Conservation (phyloP, 257 asterid genomes). For the Solanum bulbocastanum region DNA sequence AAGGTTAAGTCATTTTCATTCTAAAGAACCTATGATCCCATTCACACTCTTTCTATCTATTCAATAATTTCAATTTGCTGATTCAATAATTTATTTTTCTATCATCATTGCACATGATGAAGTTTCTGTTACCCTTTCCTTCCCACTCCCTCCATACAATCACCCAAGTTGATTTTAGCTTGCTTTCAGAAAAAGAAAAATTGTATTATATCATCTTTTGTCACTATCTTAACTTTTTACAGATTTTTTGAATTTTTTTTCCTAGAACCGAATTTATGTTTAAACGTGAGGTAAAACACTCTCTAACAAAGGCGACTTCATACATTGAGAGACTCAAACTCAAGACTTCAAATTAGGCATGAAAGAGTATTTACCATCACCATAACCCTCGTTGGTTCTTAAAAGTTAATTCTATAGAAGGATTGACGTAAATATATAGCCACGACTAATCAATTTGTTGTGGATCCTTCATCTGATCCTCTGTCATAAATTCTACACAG, state of each 20-base stretch:
- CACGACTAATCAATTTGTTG: background rate
- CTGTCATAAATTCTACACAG: background rate
- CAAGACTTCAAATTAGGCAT: background rate
- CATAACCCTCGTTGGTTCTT: background rate
- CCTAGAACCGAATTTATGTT: too few relatives aligned
- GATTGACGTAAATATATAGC: background rate
- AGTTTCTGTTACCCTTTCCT: background rate
- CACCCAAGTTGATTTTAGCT: background rate
- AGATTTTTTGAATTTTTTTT: too few relatives aligned
- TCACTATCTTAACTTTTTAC: background rate
- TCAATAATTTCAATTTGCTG: background rate
- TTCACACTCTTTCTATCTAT: background rate
- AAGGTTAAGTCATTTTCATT: constrained; percentile 14
- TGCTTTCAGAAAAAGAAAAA: too few relatives aligned
- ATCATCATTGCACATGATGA: background rate
- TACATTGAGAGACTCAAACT: background rate
- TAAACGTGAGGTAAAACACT: background rate
- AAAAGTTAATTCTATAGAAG: background rate
- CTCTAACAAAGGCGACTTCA: too few relatives aligned
- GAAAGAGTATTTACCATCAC: background rate
- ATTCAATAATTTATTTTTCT: background rate
- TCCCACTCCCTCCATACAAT: background rate
- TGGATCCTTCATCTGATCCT: background rate
- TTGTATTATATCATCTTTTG: background rate
- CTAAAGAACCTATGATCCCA: constrained; percentile 13